A percentile compares a stretch with the other conserved stretches of the same genome.
These are phyloP conservation scores for Penicillium arizonense DNA, from an alignment of 495 filamentous ascomycete species.

Conservation along the genomic window DNA sequence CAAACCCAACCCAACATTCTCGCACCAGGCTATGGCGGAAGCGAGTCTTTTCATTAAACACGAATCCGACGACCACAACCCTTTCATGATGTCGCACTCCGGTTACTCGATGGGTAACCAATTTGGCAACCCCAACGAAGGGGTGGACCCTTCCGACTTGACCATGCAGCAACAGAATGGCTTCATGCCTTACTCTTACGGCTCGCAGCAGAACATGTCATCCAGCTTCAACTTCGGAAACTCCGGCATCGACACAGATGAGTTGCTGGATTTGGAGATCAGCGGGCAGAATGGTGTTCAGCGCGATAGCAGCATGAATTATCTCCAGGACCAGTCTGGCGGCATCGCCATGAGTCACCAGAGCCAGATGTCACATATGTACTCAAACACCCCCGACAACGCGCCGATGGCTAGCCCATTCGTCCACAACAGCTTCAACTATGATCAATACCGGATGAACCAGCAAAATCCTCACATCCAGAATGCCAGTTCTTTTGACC, in stretches of 20 bases:
- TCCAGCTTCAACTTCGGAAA: conserved; percentile 53
- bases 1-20: conserved; percentile 6
- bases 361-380: conserved; percentile 65
- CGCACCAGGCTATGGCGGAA: conserved; percentile 33
- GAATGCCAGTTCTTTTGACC: conserved; percentile 51
- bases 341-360: conserved; percentile 50
- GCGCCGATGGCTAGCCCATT: conserved; percentile 87
- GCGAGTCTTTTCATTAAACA: conserved; percentile 72
- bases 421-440: conserved; percentile 66
- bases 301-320: conserved; percentile 41
- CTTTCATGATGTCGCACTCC: conserved; percentile 55
- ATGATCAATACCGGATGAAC: conserved; percentile 65
- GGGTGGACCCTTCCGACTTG: conserved; percentile 85
- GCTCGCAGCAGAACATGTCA: conserved; percentile 51
- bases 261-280: conserved; percentile 52
- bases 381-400: conserved; percentile 83
- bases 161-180: conserved; percentile 59
- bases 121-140: conserved; percentile 60
- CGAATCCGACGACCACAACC: conserved; percentile 67
- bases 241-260: conserved; percentile 54
- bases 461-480: conserved; percentile 54
- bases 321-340: conserved; percentile 46
- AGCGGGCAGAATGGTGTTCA: conserved; percentile 43
- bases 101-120: conserved; percentile 65
- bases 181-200: conserved; percentile 50